Evolutionary conservation across 345 rosid genomes (phyloP).

Genomic region (Hevea brasiliensis): DNA sequence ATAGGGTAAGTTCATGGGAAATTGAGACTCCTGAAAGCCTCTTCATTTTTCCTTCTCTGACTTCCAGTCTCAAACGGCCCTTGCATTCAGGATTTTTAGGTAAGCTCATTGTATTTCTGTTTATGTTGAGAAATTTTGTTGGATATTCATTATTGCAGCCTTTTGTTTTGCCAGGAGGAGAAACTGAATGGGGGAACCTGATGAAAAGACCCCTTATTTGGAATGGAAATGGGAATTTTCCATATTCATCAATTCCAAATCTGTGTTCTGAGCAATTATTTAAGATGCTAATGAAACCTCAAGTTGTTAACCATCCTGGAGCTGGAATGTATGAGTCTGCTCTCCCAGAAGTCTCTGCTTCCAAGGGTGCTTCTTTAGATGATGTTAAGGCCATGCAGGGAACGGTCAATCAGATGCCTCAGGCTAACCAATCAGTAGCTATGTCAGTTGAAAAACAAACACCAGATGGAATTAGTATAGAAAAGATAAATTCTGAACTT

Average conservation of each 20-base stretch:
- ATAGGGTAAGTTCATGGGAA: slow-evolving; percentile 96
- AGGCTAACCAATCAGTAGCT: slow-evolving; percentile 37
- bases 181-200: slow-evolving; percentile 81
- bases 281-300: slow-evolving; percentile 80
- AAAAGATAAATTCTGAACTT: slow-evolving; percentile 40
- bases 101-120: slow-evolving; percentile 24
- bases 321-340: slow-evolving; percentile 34
- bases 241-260: slow-evolving; percentile 51
- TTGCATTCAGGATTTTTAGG: slow-evolving; percentile 67
- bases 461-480: slow-evolving; percentile 31
- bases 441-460: slow-evolving; percentile 36
- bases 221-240: slow-evolving; percentile 45
- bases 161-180: slow-evolving; percentile 48
- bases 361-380: slow-evolving; percentile 38
- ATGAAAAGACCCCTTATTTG: slow-evolving; percentile 67
- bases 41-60: slow-evolving; percentile 89
- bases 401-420: slow-evolving; percentile 30
- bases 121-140: background rate
- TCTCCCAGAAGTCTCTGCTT: slow-evolving; percentile 37
- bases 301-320: slow-evolving; percentile 38
- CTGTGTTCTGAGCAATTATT: slow-evolving; percentile 61
- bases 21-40: slow-evolving; percentile 98
- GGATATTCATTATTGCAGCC: background rate
- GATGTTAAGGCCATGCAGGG: slow-evolving; percentile 46
- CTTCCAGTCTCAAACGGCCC: slow-evolving; percentile 85